Conservation (phyloP, 1,284 basidiomycete genomes). For the Puccinia coronata region DNA sequence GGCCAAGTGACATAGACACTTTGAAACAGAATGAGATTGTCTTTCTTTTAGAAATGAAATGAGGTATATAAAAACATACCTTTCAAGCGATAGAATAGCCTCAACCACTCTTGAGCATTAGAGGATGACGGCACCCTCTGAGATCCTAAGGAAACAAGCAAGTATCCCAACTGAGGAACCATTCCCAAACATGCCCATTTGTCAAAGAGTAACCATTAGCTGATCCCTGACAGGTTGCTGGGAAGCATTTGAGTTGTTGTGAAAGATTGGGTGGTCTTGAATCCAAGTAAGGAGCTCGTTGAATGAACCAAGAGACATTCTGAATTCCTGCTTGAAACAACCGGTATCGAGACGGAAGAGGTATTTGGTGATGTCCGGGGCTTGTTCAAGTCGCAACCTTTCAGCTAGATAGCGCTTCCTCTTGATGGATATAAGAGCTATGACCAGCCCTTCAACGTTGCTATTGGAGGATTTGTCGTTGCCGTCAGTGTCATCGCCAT, state of each 20-base stretch:
- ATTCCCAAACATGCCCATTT: constrained; percentile 4
- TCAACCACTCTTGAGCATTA: neutral
- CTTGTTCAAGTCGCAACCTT: no score
- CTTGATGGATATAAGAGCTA: neutral
- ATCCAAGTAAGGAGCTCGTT: no score
- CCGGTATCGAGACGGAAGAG: no score
- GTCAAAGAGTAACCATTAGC: neutral
- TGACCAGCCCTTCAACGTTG: neutral
- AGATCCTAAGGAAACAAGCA: constrained; percentile 1
- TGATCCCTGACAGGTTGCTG: constrained; percentile 16
- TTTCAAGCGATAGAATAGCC: neutral
- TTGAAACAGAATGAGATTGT: no score
- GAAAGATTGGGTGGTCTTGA: no score
- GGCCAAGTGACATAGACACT: neutral
- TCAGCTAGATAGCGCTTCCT: no score
- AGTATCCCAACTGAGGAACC: neutral
- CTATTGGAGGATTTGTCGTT: neutral
- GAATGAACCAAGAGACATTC: no score
- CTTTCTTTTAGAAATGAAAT: no score
- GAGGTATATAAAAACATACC: neutral
- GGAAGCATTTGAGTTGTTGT: no score
- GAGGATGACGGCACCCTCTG: neutral
- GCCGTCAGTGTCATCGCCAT: no score
- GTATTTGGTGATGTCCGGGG: no score
- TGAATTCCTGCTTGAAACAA: no score